Evolutionary conservation across 1,284 basidiomycete genomes (phyloP).

Genomic region (Wallemia ichthyophaga): DNA sequence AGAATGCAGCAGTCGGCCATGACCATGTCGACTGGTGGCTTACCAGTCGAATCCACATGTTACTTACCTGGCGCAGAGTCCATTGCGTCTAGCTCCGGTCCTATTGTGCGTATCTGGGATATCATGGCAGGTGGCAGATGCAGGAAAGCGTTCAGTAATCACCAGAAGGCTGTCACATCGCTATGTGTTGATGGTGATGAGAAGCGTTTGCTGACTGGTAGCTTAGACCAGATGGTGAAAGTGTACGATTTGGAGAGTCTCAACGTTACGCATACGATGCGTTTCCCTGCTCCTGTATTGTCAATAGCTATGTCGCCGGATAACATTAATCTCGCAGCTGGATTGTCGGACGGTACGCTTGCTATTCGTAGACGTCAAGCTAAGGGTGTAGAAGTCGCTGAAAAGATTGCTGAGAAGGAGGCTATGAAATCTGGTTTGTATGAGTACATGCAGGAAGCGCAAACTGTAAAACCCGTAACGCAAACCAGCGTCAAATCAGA

Average conservation of each 20-base stretch:
- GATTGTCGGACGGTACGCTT: constrained; percentile 87
- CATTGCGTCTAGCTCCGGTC: constrained; percentile 61
- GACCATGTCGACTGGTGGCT: constrained; percentile 32
- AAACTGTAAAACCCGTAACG: constrained; percentile 14
- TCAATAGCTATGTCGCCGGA: constrained; percentile 86
- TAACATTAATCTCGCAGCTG: constrained; percentile 79
- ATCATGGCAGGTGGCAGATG: constrained; percentile 71
- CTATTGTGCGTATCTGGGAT: constrained; percentile 86
- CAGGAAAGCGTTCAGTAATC: constrained; percentile 65
- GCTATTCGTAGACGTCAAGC: constrained; percentile 54
- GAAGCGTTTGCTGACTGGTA: constrained; percentile 55
- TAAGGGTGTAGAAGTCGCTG: constrained; percentile 30
- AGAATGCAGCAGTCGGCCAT: constrained; percentile 52
- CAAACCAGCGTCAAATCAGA: constrained; percentile 18
- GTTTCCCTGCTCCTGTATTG: constrained; percentile 75
- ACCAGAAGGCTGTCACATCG: constrained; percentile 88
- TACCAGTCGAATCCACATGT: constrained; percentile 76
- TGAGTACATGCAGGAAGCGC: constrained; percentile 35
- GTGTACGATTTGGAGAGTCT: constrained; percentile 86
- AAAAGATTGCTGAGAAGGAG: constrained; percentile 19
- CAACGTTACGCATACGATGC: constrained; percentile 93
- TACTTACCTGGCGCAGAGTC: constrained; percentile 72
- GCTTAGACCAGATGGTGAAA: constrained; percentile 91
- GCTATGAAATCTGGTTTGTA: constrained; percentile 31
- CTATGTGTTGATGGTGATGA: constrained; percentile 47